Base-by-base conservation (phyloP, 306 rosid genomes). In the Prunus armeniaca region DNA sequence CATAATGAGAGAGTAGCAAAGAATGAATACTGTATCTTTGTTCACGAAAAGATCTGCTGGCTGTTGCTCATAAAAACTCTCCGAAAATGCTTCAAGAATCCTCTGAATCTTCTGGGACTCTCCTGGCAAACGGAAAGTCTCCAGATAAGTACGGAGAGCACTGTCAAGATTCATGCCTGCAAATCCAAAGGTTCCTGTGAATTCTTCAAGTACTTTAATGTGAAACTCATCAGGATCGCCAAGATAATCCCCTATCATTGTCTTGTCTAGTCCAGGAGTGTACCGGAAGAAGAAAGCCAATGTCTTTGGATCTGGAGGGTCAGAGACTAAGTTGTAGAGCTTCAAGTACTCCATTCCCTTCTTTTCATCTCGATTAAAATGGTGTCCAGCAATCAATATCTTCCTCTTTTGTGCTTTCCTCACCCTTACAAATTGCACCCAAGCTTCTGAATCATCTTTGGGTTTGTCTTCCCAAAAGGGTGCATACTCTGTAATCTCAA, bases 91-190 rank as follows among this genome's bases (percentile, higher is more conserved):
- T 80, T 95, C 93, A 0, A 95, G 86, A 43, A 95, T 72, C 17
- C 99, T 79, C 24, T 90, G 92, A 86, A 95, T 95, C 91, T 95
- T 95, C 72, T 95, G 99, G 12, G 99, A 87, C 82, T 92, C 97
- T 15, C 97, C 97, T 0, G 99, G 99, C 71, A 95, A 79, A 34
- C 90, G 65, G 55, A 92, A 95, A 45, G 93, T 82, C 68, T 90
- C 99, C 3, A 92, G 87, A 80, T 81, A 95, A 72, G 91, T 90
- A 58, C 97, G 81, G 10, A 95, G 82, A 63, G 89, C 99, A 49
- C 83, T 77, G 86, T 95, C 97, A 69, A 95, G 93, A 81, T 68
- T 67, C 99, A 95, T 92, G 69, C 96, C 96, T 15, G 82, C 34
- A 81, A 95, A 90, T 46, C 86, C 74, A 73, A 95, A 92, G 12